These are phyloP conservation scores for Coleophoma crateriformis DNA, from an alignment of 2,329 filamentous ascomycete species.

Conservation along the genomic window DNA sequence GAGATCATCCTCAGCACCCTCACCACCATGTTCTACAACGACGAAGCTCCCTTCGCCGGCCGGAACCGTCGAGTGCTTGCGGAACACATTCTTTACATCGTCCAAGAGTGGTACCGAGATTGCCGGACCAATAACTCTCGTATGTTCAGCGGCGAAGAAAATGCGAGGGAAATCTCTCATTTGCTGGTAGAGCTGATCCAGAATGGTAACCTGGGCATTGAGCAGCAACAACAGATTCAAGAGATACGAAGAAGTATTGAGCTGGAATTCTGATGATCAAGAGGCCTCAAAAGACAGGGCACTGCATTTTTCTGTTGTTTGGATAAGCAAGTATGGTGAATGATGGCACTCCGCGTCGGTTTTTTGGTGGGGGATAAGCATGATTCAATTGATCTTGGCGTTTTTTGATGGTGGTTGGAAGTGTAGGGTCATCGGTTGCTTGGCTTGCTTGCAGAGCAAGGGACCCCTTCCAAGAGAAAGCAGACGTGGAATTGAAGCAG, in stretches of 20 bases:
- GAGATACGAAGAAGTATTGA: slow-evolving; percentile 35
- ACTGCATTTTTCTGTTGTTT: too few relatives aligned
- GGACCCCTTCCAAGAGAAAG: too few relatives aligned
- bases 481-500: too few relatives aligned
- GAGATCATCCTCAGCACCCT: slow-evolving; percentile 57
- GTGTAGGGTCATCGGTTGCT: too few relatives aligned
- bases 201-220: slow-evolving; percentile 30
- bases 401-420: too few relatives aligned
- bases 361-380: background rate
- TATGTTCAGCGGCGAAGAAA: slow-evolving; percentile 55
- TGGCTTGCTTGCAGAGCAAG: too few relatives aligned
- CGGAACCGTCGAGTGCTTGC: slow-evolving; percentile 50
- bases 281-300: too few relatives aligned
- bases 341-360: background rate
- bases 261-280: slow-evolving; percentile 28
- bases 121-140: slow-evolving; percentile 46
- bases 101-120: slow-evolving; percentile 54
- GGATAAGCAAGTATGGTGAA: too few relatives aligned
- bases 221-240: slow-evolving; percentile 31
- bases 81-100: slow-evolving; percentile 55
- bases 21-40: slow-evolving; percentile 62
- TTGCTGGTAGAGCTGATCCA: slow-evolving; percentile 38
- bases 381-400: too few relatives aligned
- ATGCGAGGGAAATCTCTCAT: slow-evolving; percentile 41
- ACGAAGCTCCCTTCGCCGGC: slow-evolving; percentile 59